A percentile compares a stretch with the other conserved stretches of the same genome.
phyloP scores from a whole-genome alignment of 2,329 filamentous ascomycete genomes.

The Phyllosticta citriasiana region DNA sequence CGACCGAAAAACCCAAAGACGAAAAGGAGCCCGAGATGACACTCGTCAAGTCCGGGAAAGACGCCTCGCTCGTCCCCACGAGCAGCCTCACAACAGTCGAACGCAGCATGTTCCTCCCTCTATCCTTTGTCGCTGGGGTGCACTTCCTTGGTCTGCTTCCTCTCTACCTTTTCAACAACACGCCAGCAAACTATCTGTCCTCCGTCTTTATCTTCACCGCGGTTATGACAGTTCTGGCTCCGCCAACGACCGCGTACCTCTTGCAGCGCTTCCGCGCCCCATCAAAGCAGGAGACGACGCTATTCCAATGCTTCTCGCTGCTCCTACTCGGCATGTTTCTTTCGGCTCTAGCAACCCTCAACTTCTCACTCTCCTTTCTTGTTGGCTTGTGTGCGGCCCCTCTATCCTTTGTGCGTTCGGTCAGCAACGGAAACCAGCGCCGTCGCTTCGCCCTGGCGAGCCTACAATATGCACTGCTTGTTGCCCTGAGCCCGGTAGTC shows the following conservation, averaged over 20 bases:
- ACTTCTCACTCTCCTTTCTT: constrained; percentile 84
- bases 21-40: constrained; percentile 25
- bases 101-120: constrained; percentile 60
- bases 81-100: constrained; percentile 38
- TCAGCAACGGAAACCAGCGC: not conserved
- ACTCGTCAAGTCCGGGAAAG: constrained; percentile 25
- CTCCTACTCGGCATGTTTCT: constrained; percentile 85
- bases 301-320: constrained; percentile 87
- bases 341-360: constrained; percentile 84
- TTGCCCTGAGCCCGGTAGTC: constrained; percentile 23
- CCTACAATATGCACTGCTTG: constrained; percentile 16
- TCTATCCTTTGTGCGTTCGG: constrained; percentile 57
- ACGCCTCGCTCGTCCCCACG: constrained; percentile 29
- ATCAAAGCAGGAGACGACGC: constrained; percentile 59
- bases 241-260: constrained; percentile 20
- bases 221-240: constrained; percentile 24
- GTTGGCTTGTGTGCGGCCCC: constrained; percentile 71
- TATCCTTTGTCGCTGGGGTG: constrained; percentile 59
- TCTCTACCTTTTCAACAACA: constrained; percentile 74
- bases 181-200: constrained; percentile 13
- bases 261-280: constrained; percentile 41
- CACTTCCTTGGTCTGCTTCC: constrained; percentile 74
- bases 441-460: constrained; percentile 11
- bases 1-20: constrained; percentile 28
- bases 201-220: constrained; percentile 22